phyloP scores from a whole-genome alignment of 2,329 filamentous ascomycete species.

The Xylariomycetidae sp. region DNA sequence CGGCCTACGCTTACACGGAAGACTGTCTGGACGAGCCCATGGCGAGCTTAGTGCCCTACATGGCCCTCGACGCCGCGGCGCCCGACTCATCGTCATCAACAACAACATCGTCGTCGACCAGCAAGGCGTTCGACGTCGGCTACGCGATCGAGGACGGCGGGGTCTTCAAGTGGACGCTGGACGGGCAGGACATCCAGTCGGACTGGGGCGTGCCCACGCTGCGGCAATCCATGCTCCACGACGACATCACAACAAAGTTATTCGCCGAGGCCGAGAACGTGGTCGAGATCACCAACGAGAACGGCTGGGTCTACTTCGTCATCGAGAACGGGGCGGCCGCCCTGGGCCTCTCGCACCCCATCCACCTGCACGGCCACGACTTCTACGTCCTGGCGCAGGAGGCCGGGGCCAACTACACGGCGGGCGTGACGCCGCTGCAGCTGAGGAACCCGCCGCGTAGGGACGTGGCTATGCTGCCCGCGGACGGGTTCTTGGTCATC shows the following conservation, averaged over 20 bases:
- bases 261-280: constrained; percentile 22
- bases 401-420: constrained; percentile 20
- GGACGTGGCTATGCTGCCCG: constrained; percentile 41
- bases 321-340: constrained; percentile 15
- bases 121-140: constrained; percentile 21
- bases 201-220: constrained; percentile 43
- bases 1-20: constrained; percentile 5
- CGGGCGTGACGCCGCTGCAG: constrained; percentile 23
- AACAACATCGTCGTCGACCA: too few species aligned
- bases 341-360: constrained; percentile 27
- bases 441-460: constrained; percentile 41
- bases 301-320: constrained; percentile 28
- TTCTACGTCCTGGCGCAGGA: constrained; percentile 32
- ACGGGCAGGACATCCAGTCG: constrained; percentile 37
- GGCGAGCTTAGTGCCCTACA: constrained; percentile 27
- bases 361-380: constrained; percentile 41
- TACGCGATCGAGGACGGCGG: constrained; percentile 16
- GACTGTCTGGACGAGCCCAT: constrained; percentile 32
- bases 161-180: constrained; percentile 42
- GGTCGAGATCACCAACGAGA: constrained; percentile 14
- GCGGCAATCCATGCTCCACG: constrained; percentile 21
- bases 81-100: too few species aligned
- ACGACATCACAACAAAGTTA: constrained; percentile 12
- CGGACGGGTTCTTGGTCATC: constrained; percentile 40
- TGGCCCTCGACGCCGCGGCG: constrained; percentile 25